Evolutionary conservation across 148 eudicot species (phyloP), one percentile per base, ranked within the genome.

Genomic region (Rheum nobile): DNA sequence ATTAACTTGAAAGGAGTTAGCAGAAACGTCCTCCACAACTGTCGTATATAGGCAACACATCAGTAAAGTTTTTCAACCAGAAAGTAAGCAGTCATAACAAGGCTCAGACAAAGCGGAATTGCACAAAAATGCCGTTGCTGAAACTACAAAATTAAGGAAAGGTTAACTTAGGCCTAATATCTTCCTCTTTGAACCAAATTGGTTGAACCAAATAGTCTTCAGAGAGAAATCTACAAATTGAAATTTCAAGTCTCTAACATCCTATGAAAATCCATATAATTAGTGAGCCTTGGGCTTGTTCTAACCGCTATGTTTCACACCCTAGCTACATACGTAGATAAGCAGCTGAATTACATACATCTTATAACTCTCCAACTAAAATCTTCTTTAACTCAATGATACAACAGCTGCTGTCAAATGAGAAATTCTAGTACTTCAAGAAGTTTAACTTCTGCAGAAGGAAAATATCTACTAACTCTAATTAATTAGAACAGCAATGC

Each of bases 1-100:
- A 91, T 86, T 76, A 91, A 94, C 87, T 91, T 91, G 61, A 91
- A 91, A n/a, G 97, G 97, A 43, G 91, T 89, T 75, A 91, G 76
- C 46, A 91, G 67, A 61, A 91, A 81, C n/a, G 95, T 91, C 82
- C 94, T 88, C 97, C 97, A 91, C 73, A 91, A 76, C 97, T 91
- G 89, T 65, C 41, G 12, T 1, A 31, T 4, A 16, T 17, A 65
- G 70, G n/a, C 19, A 65, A 65, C 41, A 65, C 32, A 31, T 65
- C 41, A 65, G 38, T 8, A 6, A 16, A 11, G 32, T 4, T 14
- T 28, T 65, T 65, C 39, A 65, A 14, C 41, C 41, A 34, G n/a
- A 65, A 34, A 31, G 4, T n/a, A 61, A 14, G 4, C 2, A 61
- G 0, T 61, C 37, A 61, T 61, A 29, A 61, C 8, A 61, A 61